These are phyloP conservation scores for Teratosphaeria destructans DNA, from an alignment of 2,329 filamentous ascomycete genomes.

Conservation along the genomic window DNA sequence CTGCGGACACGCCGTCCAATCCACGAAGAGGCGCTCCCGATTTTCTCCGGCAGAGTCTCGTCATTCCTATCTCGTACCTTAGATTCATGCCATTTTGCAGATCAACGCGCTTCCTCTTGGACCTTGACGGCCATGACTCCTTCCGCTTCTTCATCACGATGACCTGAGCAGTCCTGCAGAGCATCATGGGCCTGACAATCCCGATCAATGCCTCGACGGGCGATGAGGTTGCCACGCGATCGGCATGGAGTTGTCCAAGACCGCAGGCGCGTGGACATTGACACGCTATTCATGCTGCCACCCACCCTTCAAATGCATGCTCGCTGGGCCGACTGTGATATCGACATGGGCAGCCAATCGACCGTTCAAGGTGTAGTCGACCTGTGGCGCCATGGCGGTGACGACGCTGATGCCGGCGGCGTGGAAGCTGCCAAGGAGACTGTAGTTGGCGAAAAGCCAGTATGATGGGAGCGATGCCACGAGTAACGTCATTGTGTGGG, in stretches of 20 bases:
- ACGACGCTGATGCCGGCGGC: too few relatives aligned
- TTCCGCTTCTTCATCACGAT: neutral
- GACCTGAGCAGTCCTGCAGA: neutral
- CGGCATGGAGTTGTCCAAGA: neutral
- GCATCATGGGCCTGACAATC: neutral
- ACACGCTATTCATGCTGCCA: neutral
- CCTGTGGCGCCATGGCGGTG: neutral
- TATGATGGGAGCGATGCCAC: too few relatives aligned
- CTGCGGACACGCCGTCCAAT: neutral
- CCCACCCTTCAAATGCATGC: neutral
- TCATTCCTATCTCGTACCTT: neutral
- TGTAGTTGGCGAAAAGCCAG: too few relatives aligned
- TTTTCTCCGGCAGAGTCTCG: neutral
- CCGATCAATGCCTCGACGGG: neutral
- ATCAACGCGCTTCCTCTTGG: neutral
- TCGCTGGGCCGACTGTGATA: neutral
- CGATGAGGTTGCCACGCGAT: neutral
- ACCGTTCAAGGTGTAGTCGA: neutral
- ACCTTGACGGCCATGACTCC: neutral
- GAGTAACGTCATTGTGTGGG: too few relatives aligned
- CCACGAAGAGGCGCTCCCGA: neutral
- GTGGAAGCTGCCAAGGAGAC: too few relatives aligned
- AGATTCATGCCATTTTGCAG: neutral
- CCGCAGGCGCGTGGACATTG: neutral
- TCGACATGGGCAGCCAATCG: neutral